A percentile compares a stretch with the other conserved stretches of the same genome.
These are phyloP conservation scores for Biscogniauxia sp. DNA, from an alignment of 2,329 filamentous ascomycete species.

Conservation along the genomic window DNA sequence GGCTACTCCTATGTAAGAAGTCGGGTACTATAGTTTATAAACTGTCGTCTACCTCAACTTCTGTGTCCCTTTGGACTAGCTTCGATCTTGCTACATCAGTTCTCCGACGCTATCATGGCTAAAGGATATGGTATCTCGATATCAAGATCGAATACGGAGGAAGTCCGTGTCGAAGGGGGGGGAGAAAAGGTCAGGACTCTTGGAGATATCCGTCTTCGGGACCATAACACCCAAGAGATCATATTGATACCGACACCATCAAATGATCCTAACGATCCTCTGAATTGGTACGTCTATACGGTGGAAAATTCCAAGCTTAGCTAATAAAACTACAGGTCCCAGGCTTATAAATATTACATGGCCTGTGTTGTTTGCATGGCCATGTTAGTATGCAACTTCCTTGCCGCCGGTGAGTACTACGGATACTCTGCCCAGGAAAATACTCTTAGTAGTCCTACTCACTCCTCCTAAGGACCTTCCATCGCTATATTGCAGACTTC, in stretches of 20 bases:
- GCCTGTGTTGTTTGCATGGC: slow-evolving; percentile 49
- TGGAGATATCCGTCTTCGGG: slow-evolving; percentile 42
- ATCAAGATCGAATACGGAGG: background rate
- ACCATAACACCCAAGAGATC: slow-evolving; percentile 39
- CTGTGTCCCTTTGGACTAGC: background rate
- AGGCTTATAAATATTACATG: slow-evolving; percentile 49
- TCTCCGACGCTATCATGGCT: slow-evolving; percentile 2
- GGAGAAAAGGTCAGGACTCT: slow-evolving; percentile 28
- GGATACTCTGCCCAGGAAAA: background rate
- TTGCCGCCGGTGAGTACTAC: slow-evolving; percentile 45
- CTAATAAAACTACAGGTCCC: slow-evolving; percentile 32
- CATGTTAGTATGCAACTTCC: slow-evolving; percentile 56
- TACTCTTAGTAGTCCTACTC: background rate
- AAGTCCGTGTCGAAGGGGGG: background rate
- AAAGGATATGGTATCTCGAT: background rate
- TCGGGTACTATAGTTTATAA: background rate
- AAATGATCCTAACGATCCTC: slow-evolving; percentile 37
- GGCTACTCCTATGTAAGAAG: background rate
- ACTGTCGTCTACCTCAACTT: background rate
- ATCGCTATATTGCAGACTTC: slow-evolving; percentile 49
- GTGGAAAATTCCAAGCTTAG: background rate
- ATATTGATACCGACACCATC: slow-evolving; percentile 34
- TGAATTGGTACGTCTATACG: slow-evolving; percentile 30
- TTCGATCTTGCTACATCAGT: background rate
- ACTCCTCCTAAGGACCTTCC: slow-evolving; percentile 36